phyloP scores from a whole-genome alignment of 495 filamentous ascomycete species.

The Penicillium riverlandense region DNA sequence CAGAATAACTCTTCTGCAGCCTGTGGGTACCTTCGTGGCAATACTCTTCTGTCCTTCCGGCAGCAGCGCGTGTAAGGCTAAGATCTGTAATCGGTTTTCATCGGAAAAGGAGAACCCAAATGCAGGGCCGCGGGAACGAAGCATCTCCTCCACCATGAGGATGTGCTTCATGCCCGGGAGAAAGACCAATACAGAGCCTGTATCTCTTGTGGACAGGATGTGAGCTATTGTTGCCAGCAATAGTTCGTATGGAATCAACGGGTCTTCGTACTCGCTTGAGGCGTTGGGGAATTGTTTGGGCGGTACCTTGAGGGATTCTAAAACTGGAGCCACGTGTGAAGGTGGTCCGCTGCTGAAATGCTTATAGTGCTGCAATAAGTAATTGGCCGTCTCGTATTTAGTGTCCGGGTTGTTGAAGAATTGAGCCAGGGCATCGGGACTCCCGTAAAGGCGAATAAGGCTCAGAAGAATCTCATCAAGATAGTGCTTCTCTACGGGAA shows the following conservation, averaged over 20 bases:
- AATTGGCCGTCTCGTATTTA: too few relatives aligned
- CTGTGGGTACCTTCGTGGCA: conserved; percentile 34
- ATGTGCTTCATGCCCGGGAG: conserved; percentile 52
- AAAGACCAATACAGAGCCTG: conserved; percentile 51
- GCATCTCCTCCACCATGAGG: conserved; percentile 21
- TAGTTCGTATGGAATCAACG: conserved; percentile 39
- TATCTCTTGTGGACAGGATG: conserved; percentile 37
- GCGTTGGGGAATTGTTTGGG: too few relatives aligned
- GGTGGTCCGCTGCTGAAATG: too few relatives aligned
- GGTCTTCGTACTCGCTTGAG: conserved; percentile 26
- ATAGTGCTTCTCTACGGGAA: conserved; percentile 45
- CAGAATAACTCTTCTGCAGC: conserved; percentile 49
- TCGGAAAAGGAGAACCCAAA: conserved; percentile 42
- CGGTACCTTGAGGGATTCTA: neutral
- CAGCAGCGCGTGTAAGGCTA: conserved; percentile 45
- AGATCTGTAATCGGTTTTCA: conserved; percentile 34
- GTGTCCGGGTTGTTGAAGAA: neutral
- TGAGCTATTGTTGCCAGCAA: conserved; percentile 43
- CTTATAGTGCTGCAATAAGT: too few relatives aligned
- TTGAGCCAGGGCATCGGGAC: neutral
- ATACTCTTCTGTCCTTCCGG: conserved; percentile 40
- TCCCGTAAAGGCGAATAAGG: conserved; percentile 19
- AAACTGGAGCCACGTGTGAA: neutral
- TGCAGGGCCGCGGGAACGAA: conserved; percentile 11
- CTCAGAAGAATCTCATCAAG: conserved; percentile 41